Conservation (phyloP, 768 basidiomycete genomes). For the Fibroporia radiculosa region DNA sequence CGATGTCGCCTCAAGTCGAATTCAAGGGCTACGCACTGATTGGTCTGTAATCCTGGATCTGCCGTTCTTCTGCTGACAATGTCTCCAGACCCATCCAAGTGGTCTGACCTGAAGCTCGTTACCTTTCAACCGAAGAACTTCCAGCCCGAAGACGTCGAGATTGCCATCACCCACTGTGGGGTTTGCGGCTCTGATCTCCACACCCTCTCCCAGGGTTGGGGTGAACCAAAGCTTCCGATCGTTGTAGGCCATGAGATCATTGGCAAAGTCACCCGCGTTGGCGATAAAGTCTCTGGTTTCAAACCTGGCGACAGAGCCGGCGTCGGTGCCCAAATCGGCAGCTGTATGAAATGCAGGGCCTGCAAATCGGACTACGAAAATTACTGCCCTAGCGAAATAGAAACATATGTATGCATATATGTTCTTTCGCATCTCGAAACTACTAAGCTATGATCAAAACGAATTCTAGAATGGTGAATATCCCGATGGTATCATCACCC, state of each 20-base stretch:
- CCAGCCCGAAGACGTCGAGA: slow-evolving; percentile 48
- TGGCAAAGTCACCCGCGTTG: slow-evolving; percentile 44
- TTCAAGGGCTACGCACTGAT: slow-evolving; percentile 23
- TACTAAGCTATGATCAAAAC: background rate
- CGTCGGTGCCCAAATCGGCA: slow-evolving; percentile 40
- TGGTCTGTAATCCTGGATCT: slow-evolving; percentile 3
- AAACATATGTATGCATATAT: slow-evolving; percentile 27
- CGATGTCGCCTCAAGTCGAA: slow-evolving; percentile 6
- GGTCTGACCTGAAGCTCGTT: slow-evolving; percentile 35
- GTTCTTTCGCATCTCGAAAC: background rate
- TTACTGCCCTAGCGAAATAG: slow-evolving; percentile 41
- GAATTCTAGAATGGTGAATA: slow-evolving; percentile 26
- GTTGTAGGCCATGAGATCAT: slow-evolving; percentile 44
- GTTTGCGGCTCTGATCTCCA: slow-evolving; percentile 50
- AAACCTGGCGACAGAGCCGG: slow-evolving; percentile 47
- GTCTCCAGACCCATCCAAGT: slow-evolving; percentile 18
- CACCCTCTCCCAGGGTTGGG: slow-evolving; percentile 35
- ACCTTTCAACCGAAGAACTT: slow-evolving; percentile 46
- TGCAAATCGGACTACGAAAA: slow-evolving; percentile 49
- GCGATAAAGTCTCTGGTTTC: slow-evolving; percentile 44
- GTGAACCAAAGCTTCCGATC: slow-evolving; percentile 19
- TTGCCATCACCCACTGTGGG: slow-evolving; percentile 40
- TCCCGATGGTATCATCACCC: slow-evolving; percentile 31
- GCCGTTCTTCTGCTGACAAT: background rate
- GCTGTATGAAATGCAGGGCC: slow-evolving; percentile 39